These are phyloP conservation scores for Sicyos baderoa DNA, from an alignment of 306 rosid species.

Conservation along the genomic window DNA sequence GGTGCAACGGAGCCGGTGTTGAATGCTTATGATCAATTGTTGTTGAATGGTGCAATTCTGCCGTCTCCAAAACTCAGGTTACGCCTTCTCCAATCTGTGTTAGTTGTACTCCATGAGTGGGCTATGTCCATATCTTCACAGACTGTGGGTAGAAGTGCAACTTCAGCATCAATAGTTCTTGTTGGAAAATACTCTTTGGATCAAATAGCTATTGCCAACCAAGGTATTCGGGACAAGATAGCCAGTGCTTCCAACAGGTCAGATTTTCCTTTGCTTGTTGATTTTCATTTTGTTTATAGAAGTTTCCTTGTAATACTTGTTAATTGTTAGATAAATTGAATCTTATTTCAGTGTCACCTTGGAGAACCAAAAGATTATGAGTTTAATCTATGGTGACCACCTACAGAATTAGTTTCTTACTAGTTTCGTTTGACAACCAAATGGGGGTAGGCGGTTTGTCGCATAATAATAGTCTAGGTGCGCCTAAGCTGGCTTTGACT, in stretches of 20 bases:
- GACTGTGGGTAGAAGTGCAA: conserved; percentile 51
- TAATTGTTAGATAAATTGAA: not conserved
- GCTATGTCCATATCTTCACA: conserved; percentile 76
- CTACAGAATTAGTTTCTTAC: no score
- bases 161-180: conserved; percentile 55
- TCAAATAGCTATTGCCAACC: conserved; percentile 52
- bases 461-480: no score
- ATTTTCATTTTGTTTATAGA: conserved; percentile 9
- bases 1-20: conserved; percentile 89
- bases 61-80: conserved; percentile 81
- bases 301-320: conserved; percentile 1
- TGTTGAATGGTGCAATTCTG: conserved; percentile 74
- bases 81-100: conserved; percentile 84
- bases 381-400: no score
- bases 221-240: conserved; percentile 89
- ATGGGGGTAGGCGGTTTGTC: no score
- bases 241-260: conserved; percentile 89
- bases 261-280: conserved; percentile 16
- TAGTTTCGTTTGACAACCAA: no score
- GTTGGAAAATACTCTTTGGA: conserved; percentile 71
- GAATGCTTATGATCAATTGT: conserved; percentile 77
- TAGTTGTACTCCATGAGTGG: conserved; percentile 87
- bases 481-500: no score
- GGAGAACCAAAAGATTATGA: no score
- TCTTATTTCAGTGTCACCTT: not conserved